Base-by-base conservation (phyloP, 805 yeast genomes). In the Pichia nakasei region DNA sequence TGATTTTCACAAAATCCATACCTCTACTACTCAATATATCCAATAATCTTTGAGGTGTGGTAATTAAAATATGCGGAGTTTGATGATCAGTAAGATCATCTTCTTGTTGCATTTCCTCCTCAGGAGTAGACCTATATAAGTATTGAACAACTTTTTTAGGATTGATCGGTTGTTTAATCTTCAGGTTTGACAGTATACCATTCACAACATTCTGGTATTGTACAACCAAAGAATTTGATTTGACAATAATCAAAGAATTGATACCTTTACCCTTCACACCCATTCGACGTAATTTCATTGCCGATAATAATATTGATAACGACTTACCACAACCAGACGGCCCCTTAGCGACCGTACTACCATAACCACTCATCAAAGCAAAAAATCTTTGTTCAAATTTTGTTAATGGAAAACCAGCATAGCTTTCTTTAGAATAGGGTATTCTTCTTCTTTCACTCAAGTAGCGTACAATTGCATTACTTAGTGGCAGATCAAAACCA, bases 11-110 rank as follows among this genome's bases (percentile, higher is more conserved):
- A 39, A 48, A 57, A 29, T 57, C 62, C 58, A 54, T 58, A 33
- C 66, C 64, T 39, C 59, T 53, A 4, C 60, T 52, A 12, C 66
- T 55, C 19, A 65, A 46, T 24, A 64, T 27, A 47, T 64, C 69
- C 13, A 64, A 42, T n/a, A 65, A 41, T 47, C 68, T 53, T 20
- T 58, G 66, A 4, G 69, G 68, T 0, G 69, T 65, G 1, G 63
- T 20, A 2, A 65, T 60, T 18, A 65, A 33, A 11, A 64, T 46
- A 42, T 61, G 64, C 2, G 68, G 68, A 6, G 51, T 43, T 18
- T 56, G 57, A 18, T 18, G 19, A 8, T 52, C 52, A 2, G 52
- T 52, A 6, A 60, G 40, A 6, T 42, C 35, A 19, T 44, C 50
- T 33, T 58, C 57, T 43, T 61, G 66, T 15, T 42, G 20, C 8